Evolutionary conservation across 1,139 yeast genomes (phyloP), one percentile per base, ranked within the genome.

Genomic region (Kodamaea fungicola): DNA sequence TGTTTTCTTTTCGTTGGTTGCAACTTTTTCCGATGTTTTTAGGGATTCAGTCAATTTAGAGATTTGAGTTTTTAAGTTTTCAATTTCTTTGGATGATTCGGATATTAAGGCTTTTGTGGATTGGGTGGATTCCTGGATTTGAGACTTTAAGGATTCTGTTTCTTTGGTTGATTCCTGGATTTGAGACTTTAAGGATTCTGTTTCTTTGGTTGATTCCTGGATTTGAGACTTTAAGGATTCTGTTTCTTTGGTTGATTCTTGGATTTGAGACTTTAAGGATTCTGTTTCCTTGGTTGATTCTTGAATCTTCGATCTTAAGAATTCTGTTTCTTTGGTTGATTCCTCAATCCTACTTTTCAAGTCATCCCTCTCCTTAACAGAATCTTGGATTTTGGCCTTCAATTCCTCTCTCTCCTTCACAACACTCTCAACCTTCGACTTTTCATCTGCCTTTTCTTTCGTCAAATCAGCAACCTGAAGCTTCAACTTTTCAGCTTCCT

Each of bases 191-290:
- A 32, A 23, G 13, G 34, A 12, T 2, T 32, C 33, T 8, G 24
- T 9, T 31, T 31, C 28, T 24, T 31, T 31, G 4, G 22, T 21
- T 5, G 33, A 9, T 5, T 12, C 33, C 24, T 22, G n/a, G 21
- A 16, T 22, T 28, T 13, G 4, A n/a, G 32, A 21, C 2, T 16
- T 16, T 51, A 46, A 43, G 21, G 49, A 47, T 4, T 38, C 40
- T 3, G 26, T 30, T 22, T 43, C 40, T 21, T 38, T 40, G 23
- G 46, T 44, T n/a, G 53, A 38, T 24, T 32, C 31, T 21, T 30
- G 30, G 10, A 32, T 10, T 35, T 47, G 45, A 12, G 27, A 28
- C 19, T 31, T 25, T 32, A 37, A 36, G 9, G 26, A 12, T 19
- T 28, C 35, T 30, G 16, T 16, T 16, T 32, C 35, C 6, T 28